These are phyloP conservation scores for Polygonum maritimum DNA, from an alignment of 148 eudicot genomes.

Conservation along the genomic window DNA sequence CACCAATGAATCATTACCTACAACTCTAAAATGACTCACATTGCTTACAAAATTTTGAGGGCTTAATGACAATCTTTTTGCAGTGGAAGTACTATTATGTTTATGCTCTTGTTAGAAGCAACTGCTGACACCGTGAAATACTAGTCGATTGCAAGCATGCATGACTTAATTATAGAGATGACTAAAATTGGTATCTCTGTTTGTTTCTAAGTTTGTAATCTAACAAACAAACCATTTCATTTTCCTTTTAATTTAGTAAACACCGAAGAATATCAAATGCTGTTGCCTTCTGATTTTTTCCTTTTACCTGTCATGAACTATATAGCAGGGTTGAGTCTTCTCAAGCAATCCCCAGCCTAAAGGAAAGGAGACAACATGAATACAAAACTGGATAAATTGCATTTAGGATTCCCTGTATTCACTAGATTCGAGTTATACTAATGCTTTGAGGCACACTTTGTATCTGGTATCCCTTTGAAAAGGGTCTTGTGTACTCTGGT, in stretches of 20 bases:
- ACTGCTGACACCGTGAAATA: no score
- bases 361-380: background rate
- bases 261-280: no score
- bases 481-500: background rate
- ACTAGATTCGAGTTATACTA: background rate
- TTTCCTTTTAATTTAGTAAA: no score
- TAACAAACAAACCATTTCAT: background rate
- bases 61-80: background rate
- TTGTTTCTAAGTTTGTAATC: no score
- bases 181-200: background rate
- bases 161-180: background rate
- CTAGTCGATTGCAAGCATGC: background rate
- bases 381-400: background rate
- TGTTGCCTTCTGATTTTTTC: background rate
- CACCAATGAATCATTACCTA: no score
- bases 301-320: background rate
- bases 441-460: background rate
- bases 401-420: background rate
- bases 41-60: no score
- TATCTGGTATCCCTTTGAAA: background rate
- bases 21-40: no score
- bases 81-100: background rate
- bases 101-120: background rate
- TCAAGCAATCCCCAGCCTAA: background rate
- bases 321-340: background rate